A percentile compares a stretch with the other conserved stretches of the same genome.
Evolutionary conservation across 768 basidiomycete species (phyloP).

Genomic region (Holtermannia corniformis): DNA sequence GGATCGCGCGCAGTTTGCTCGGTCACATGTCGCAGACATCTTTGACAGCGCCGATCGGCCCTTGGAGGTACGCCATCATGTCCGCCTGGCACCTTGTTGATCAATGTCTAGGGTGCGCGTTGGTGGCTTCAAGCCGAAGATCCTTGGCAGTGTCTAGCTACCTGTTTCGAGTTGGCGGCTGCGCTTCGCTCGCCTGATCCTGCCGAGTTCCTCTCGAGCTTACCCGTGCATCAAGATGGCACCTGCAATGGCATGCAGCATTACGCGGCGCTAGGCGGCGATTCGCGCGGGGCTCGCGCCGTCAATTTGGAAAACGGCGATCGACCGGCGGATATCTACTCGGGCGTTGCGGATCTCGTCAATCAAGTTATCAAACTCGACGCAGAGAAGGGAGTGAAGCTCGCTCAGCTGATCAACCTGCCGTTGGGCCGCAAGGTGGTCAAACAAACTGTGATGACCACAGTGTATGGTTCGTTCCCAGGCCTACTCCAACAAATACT

Average conservation of each 20-base stretch:
- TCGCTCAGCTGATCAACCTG: slow-evolving; percentile 58
- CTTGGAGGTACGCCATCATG: slow-evolving; percentile 50
- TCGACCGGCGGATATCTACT: slow-evolving; percentile 88
- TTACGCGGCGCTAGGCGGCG: slow-evolving; percentile 95
- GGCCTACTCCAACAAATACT: background rate
- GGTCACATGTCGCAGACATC: slow-evolving; percentile 62
- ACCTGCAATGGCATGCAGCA: slow-evolving; percentile 98
- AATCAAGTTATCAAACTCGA: slow-evolving; percentile 52
- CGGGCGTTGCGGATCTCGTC: slow-evolving; percentile 78
- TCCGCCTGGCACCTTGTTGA: background rate
- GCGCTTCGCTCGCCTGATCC: slow-evolving; percentile 65
- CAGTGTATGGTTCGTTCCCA: slow-evolving; percentile 64
- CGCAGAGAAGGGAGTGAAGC: slow-evolving; percentile 36
- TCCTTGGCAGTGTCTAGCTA: slow-evolving; percentile 93
- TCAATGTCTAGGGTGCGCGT: slow-evolving; percentile 52
- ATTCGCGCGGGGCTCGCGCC: slow-evolving; percentile 73
- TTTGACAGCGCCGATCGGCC: slow-evolving; percentile 75
- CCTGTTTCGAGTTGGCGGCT: slow-evolving; percentile 75
- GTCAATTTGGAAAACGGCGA: slow-evolving; percentile 82
- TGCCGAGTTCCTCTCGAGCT: slow-evolving; percentile 51
- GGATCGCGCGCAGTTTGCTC: slow-evolving; percentile 73
- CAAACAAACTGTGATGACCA: slow-evolving; percentile 99
- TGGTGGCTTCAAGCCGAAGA: slow-evolving; percentile 94
- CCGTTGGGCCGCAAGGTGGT: slow-evolving; percentile 88
- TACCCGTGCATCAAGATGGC: slow-evolving; percentile 97